Conservation (phyloP, 768 basidiomycete genomes). For the Sporobolomyces pararoseus region DNA sequence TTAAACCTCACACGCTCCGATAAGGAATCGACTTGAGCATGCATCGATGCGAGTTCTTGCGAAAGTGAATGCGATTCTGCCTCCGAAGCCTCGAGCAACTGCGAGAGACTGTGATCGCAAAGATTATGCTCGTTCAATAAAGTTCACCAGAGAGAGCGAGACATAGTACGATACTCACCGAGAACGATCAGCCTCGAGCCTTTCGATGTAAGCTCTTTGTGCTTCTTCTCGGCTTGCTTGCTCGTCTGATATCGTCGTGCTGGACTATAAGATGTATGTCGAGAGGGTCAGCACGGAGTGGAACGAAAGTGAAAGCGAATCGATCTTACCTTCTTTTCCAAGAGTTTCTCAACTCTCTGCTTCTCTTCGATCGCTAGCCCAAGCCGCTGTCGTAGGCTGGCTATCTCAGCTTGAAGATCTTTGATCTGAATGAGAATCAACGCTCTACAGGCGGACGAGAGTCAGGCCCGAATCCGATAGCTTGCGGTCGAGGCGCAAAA, state of each 20-base stretch:
- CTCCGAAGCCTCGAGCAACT: conserved; percentile 16
- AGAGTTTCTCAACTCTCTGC: background rate
- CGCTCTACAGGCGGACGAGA: too few relatives aligned
- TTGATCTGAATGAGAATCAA: background rate
- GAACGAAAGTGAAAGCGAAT: background rate
- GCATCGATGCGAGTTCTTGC: conserved; percentile 16
- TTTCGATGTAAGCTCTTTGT: background rate
- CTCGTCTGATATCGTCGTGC: background rate
- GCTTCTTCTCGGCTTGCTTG: background rate
- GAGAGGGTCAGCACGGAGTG: too few relatives aligned
- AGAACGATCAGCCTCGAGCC: conserved; percentile 16
- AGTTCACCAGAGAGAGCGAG: background rate
- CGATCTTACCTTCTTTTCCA: background rate
- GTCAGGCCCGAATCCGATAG: too few relatives aligned
- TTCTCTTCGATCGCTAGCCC: background rate
- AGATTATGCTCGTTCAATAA: too few relatives aligned
- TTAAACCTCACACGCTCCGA: conserved; percentile 10
- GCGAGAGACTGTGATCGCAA: conserved; percentile 13
- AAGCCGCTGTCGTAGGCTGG: background rate
- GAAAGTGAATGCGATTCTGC: background rate
- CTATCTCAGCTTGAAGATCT: background rate
- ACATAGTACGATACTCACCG: conserved; percentile 2
- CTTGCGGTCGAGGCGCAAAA: too few relatives aligned
- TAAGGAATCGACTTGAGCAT: conserved; percentile 15
- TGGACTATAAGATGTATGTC: too few relatives aligned